Conservation (phyloP, 495 filamentous ascomycete genomes). For the Choiromyces venosus region DNA sequence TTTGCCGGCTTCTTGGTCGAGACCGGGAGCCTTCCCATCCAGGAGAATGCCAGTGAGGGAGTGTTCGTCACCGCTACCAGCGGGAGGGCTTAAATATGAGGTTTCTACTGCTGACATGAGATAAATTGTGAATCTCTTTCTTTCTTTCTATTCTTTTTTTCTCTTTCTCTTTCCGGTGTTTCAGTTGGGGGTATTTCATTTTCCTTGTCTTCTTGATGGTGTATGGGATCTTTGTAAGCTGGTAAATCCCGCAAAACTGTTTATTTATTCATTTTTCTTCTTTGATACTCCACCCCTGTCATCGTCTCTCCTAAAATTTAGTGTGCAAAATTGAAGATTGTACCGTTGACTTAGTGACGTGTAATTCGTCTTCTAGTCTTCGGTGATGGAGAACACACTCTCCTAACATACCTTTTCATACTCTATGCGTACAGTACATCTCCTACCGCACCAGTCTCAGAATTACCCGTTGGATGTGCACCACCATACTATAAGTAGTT, state of each 20-base stretch:
- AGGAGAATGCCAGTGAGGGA: neutral
- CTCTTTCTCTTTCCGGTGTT: neutral
- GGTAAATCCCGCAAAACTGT: neutral
- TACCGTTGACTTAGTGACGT: too few species aligned
- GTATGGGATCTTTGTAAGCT: neutral
- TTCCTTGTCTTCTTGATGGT: neutral
- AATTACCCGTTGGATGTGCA: neutral
- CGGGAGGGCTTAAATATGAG: neutral
- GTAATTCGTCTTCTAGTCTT: neutral
- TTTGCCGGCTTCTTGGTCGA: conserved; percentile 36
- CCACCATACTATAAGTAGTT: neutral
- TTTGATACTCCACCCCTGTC: too few species aligned
- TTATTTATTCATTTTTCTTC: neutral
- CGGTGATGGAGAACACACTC: neutral
- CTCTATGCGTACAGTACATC: neutral
- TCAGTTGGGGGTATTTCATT: neutral
- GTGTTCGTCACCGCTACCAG: neutral
- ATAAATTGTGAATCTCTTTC: neutral
- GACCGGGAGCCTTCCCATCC: neutral
- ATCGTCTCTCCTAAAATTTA: neutral
- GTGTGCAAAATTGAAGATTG: neutral
- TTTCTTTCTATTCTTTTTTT: neutral
- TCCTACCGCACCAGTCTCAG: neutral
- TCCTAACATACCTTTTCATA: neutral
- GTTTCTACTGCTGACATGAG: neutral